phyloP scores from a whole-genome alignment of 352 stramenopile species.

The Phytopythium montanum region DNA sequence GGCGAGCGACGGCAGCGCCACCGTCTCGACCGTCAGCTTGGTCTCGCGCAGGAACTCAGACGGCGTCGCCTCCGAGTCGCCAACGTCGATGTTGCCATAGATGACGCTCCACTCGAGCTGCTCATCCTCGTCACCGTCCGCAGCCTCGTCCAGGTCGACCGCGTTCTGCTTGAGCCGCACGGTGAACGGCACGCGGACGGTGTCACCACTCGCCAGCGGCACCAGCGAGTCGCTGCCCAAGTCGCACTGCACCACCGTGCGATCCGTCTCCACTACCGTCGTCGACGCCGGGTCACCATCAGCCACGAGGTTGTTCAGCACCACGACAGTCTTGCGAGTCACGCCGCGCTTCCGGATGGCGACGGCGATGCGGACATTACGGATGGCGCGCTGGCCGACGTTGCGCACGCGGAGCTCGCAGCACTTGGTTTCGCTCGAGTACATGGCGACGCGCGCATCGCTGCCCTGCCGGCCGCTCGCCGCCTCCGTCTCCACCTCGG shows the following conservation, averaged over 20 bases:
- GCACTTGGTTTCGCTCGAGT: slow-evolving; percentile 56
- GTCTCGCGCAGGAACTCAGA: slow-evolving; percentile 51
- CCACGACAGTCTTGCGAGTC: slow-evolving; percentile 30
- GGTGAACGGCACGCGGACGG: slow-evolving; percentile 34
- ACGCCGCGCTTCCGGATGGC: slow-evolving; percentile 24
- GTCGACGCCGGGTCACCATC: neutral
- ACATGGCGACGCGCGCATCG: slow-evolving; percentile 55
- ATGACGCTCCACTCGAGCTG: slow-evolving; percentile 64
- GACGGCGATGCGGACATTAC: slow-evolving; percentile 32
- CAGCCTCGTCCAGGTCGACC: slow-evolving; percentile 11
- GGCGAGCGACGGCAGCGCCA: slow-evolving; percentile 47
- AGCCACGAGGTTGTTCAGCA: slow-evolving; percentile 38
- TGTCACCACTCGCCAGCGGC: slow-evolving; percentile 27
- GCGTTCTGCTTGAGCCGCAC: slow-evolving; percentile 23
- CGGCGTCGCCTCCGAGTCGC: neutral
- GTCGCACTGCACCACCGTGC: slow-evolving; percentile 13
- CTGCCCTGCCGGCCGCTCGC: neutral
- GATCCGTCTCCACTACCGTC: slow-evolving; percentile 15
- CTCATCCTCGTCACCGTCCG: slow-evolving; percentile 28
- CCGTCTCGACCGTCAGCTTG: slow-evolving; percentile 38
- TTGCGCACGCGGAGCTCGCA: slow-evolving; percentile 54
- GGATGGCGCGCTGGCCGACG: slow-evolving; percentile 37
- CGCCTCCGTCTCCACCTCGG: slow-evolving; percentile 3
- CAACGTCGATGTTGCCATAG: slow-evolving; percentile 27
- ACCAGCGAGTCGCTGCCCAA: slow-evolving; percentile 7